phyloP scores from a whole-genome alignment of 108 stramenopile species.

The Nannochloropsis gaditana region DNA sequence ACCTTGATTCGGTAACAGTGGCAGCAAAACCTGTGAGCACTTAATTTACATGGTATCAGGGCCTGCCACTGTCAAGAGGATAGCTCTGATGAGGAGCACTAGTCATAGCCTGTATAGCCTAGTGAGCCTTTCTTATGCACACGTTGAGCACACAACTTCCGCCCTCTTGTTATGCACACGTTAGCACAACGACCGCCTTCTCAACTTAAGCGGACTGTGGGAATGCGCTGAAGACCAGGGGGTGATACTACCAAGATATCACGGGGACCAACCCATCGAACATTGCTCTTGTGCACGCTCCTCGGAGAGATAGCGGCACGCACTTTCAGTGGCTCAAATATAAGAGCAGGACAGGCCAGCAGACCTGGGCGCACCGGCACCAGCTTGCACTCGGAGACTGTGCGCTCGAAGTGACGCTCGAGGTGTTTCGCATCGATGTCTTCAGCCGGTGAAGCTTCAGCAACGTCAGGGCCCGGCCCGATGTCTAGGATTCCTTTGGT shows the following conservation, averaged over 20 bases:
- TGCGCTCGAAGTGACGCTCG: neutral
- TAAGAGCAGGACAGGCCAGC: neutral
- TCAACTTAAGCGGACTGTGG: neutral
- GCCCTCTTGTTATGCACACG: too few relatives aligned
- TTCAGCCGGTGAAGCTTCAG: too few relatives aligned
- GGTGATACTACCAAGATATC: neutral
- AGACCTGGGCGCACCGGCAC: neutral
- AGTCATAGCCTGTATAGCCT: too few relatives aligned
- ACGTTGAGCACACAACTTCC: too few relatives aligned
- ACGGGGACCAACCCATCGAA: neutral
- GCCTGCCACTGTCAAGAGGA: too few relatives aligned
- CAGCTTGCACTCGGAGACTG: neutral
- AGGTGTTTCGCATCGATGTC: neutral
- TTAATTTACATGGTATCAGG: too few relatives aligned
- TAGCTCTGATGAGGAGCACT: too few relatives aligned
- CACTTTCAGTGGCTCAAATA: neutral
- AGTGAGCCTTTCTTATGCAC: too few relatives aligned
- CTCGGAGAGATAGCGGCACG: conserved; percentile 1
- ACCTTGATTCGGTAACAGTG: too few relatives aligned
- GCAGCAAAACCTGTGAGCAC: too few relatives aligned
- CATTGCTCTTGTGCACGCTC: neutral
- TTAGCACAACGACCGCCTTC: neutral
- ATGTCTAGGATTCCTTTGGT: neutral
- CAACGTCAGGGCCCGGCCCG: neutral
- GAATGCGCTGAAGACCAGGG: neutral